Percentiles rank a stretch among this genome's conserved stretches.
These are phyloP conservation scores for Globisporangium cederbergense DNA, from an alignment of 352 stramenopile genomes.

Conservation along the genomic window DNA sequence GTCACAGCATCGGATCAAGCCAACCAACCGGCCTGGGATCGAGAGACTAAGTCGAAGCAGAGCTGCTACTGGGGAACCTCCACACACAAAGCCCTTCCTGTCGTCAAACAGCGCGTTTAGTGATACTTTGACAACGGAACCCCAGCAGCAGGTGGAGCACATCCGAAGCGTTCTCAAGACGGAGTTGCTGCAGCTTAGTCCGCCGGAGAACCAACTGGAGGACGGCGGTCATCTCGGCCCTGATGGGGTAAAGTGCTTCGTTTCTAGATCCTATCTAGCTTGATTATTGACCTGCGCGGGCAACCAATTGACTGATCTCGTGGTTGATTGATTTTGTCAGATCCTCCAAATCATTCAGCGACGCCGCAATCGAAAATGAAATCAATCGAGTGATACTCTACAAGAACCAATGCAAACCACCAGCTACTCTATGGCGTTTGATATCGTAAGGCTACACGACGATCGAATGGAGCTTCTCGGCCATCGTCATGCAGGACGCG, in stretches of 20 bases:
- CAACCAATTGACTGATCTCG: background rate
- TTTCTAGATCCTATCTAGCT: too few species aligned
- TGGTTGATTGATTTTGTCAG: conserved; percentile 17
- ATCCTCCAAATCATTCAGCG: conserved; percentile 63
- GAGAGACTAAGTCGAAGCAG: background rate
- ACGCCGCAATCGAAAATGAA: conserved; percentile 32
- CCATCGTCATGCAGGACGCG: conserved; percentile 55
- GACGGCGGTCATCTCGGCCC: conserved; percentile 36
- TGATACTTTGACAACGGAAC: background rate
- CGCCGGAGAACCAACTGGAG: conserved; percentile 46
- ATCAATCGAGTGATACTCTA: background rate
- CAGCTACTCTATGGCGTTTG: background rate
- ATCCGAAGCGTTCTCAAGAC: conserved; percentile 57
- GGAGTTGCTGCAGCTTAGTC: conserved; percentile 33
- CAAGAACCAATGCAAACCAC: background rate
- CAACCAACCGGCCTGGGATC: background rate
- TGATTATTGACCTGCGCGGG: background rate
- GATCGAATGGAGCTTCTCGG: conserved; percentile 41
- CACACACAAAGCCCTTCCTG: conserved; percentile 5
- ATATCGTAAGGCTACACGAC: conserved; percentile 14
- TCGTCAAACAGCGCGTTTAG: background rate
- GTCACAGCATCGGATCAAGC: conserved; percentile 2
- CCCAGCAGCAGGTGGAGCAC: conserved; percentile 37
- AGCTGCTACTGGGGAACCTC: background rate
- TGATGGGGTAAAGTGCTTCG: conserved; percentile 32